Evolutionary conservation across 1,284 basidiomycete genomes (phyloP), one percentile per base, ranked within the genome.

Genomic region (Leucoagaricus sp.): DNA sequence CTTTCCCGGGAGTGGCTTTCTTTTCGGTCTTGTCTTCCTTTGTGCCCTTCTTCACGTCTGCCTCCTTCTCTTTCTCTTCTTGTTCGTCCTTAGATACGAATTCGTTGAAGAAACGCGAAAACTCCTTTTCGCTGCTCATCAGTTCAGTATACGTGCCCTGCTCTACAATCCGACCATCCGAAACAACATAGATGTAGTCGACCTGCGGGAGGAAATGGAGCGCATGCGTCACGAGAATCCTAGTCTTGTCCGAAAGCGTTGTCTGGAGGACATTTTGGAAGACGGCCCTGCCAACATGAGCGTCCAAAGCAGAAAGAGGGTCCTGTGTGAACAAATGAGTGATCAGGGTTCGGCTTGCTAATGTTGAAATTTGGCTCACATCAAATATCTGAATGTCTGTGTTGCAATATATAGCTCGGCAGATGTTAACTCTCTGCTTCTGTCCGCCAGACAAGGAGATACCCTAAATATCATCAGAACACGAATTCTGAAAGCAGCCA

Each of bases 251-350:
- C 10, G 71, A 63, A 7, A 75, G 66, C 21, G 67, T 80, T 62
- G 86, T 83, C 58, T 86, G 79, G 58, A 96, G 80, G 23, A 94
- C 91, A 61, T 95, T 87, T 65, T 89, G 84, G 75, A 96, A 94
- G 25, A 96, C 86, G 4, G 85, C 79, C 68, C 91, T 91, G 41
- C 92, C 93, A 45, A 96, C 93, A 64, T 95, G 93, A 3, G 93
- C 93, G 67, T 96, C 71, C 7, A 72, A 61, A 2, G 71, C 71
- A 23, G 70, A 72, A 12, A 72, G 61, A 15, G 71, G 70, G 53
- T 72, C 71, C 69, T 71, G 17, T 17, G n/a, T 36, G 19, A 48
- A n/a, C 7, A 47, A 31, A 12, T 8, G n/a, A 23, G 36, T 7
- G 55, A 29, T 40, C 21, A 48, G 25, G 44, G 12, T 44, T 21